These are phyloP conservation scores for Rubroboletus pulcherrimus DNA, from an alignment of 768 basidiomycete genomes.

Conservation along the genomic window DNA sequence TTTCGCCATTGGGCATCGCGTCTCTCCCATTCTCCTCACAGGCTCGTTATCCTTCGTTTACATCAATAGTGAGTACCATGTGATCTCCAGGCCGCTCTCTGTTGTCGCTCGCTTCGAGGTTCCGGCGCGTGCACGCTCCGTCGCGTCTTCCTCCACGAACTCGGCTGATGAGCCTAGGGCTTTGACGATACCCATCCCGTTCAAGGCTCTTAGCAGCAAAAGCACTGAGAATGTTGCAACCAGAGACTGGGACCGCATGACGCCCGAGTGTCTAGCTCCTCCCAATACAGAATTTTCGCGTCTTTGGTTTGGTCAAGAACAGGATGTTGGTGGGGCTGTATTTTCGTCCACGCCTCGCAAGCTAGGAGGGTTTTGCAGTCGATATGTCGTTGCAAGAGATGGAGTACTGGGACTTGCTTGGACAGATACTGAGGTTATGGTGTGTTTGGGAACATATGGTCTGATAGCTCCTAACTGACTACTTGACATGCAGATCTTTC, in stretches of 20 bases:
- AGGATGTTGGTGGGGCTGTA: constrained; percentile 11
- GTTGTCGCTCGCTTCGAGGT: constrained; percentile 26
- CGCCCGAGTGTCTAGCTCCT: constrained; percentile 31
- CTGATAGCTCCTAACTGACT: neutral
- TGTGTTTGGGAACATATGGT: constrained; percentile 3
- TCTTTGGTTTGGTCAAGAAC: constrained; percentile 25
- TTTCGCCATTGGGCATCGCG: neutral
- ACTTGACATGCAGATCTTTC: constrained; percentile 15
- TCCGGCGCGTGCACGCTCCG: constrained; percentile 11
- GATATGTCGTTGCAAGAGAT: constrained; percentile 22
- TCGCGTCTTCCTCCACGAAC: constrained; percentile 14
- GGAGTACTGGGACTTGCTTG: constrained; percentile 43
- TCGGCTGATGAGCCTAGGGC: constrained; percentile 26
- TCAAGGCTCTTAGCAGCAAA: constrained; percentile 52
- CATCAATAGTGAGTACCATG: constrained; percentile 40
- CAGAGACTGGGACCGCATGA: constrained; percentile 17
- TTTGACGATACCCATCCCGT: constrained; percentile 58
- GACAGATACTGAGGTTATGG: constrained; percentile 38
- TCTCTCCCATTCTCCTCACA: constrained; percentile 14
- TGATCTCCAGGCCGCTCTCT: constrained; percentile 42
- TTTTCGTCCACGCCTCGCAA: constrained; percentile 13
- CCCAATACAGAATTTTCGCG: constrained; percentile 18
- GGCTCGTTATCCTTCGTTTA: constrained; percentile 32
- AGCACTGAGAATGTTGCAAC: constrained; percentile 44
- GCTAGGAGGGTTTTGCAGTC: constrained; percentile 18